These are phyloP conservation scores for Brettanomyces anomalus DNA, from an alignment of 805 yeast genomes.

Conservation along the genomic window DNA sequence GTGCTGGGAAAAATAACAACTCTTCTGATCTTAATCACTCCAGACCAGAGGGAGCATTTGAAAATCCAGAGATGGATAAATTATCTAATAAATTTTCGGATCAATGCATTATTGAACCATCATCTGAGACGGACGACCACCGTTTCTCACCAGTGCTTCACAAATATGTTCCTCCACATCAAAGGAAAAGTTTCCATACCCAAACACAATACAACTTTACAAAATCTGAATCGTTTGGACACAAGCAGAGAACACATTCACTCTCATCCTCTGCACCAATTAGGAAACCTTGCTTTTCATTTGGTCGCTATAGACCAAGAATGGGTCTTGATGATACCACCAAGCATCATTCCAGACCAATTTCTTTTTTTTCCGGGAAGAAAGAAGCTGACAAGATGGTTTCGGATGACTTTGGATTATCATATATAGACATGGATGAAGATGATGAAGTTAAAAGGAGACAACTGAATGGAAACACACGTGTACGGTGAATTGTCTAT, in stretches of 20 bases:
- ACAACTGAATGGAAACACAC: neutral
- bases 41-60: too few species aligned
- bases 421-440: neutral
- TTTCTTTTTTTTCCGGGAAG: conserved; percentile 18
- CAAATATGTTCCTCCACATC: too few species aligned
- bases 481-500: neutral
- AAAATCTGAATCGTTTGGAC: neutral
- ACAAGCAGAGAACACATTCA: too few species aligned
- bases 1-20: neutral
- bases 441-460: neutral
- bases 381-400: conserved; percentile 16
- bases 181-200: too few species aligned
- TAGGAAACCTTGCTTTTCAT: too few species aligned
- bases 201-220: conserved; percentile 8
- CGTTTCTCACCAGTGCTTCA: too few species aligned
- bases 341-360: conserved; percentile 16
- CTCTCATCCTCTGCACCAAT: conserved; percentile 7
- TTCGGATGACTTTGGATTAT: conserved; percentile 2
- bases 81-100: neutral
- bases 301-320: too few species aligned
- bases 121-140: neutral
- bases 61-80: neutral
- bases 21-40: too few species aligned
- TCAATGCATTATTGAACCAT: neutral
- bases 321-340: conserved; percentile 5